Evolutionary conservation across 192 early-diverging fungal species (phyloP), one percentile per base, ranked within the genome.

Genomic region (Mortierella antarctica): DNA sequence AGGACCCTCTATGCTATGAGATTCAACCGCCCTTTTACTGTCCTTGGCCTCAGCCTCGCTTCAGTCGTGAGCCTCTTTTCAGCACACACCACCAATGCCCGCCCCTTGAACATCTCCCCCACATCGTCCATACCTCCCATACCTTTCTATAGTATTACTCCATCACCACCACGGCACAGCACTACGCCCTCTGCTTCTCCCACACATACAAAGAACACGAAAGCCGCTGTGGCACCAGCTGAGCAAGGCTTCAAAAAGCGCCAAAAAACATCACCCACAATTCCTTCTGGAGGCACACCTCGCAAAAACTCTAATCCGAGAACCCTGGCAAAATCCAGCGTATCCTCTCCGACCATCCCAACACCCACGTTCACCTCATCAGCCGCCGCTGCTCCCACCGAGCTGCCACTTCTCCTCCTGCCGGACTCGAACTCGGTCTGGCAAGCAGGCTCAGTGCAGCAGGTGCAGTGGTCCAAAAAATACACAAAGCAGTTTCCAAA

Each of bases 381-480:
- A 40, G 10, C 20, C 17, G 42, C 49, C 62, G 21, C 62, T 31
- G 46, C 23, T 8, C 31, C 31, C 31, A 31, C 31, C 31, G 57
- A 58, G 2, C 56, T 47, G 11, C 74, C 74, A 8, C 42, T 78
- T 14, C 62, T 78, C 11, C 68, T 78, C 21, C 48, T 78, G 7
- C 74, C 74, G 3, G 57, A 65, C 39, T 50, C 74, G 8, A 62
- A 65, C 23, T 65, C 74, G 6, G 56, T 78, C 21, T 78, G 74
- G 74, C 74, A 78, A 2, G 67, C 74, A 46, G 74, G 74, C 20
- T 65, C 74, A 46, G 40, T 65, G 5, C 55, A 78, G 40, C 21
- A 47, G 11, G 74, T 78, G 42, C 52, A 64, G 21, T 78, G 74
- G 74, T 78, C 74, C 21, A 69, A 69, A 48, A 69, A 65, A n/a